Evolutionary conservation across 257 asterid genomes (phyloP).

Genomic region (Echites panduratus): DNA sequence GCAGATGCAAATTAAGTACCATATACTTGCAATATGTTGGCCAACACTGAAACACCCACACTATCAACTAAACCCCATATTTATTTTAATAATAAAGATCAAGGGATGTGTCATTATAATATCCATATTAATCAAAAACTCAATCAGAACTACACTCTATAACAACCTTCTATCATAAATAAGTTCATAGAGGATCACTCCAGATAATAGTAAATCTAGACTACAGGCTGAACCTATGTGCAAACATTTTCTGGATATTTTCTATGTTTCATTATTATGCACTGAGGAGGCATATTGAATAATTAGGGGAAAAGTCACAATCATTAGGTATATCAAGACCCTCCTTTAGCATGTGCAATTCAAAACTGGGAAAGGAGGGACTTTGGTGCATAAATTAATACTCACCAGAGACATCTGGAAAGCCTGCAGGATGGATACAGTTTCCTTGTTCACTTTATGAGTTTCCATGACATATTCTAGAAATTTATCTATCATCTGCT

Average conservation of each 20-base stretch:
- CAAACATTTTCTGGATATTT: background rate
- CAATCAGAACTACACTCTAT: no score
- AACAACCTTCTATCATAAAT: no score
- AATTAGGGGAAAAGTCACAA: background rate
- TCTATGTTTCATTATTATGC: background rate
- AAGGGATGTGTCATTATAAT: no score
- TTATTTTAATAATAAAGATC: no score
- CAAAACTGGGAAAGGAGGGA: background rate
- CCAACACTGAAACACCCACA: no score
- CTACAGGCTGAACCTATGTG: background rate
- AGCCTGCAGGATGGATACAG: constrained; percentile 56
- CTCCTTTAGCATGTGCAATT: background rate
- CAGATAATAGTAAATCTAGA: no score
- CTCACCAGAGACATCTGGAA: constrained; percentile 80
- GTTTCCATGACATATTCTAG: constrained; percentile 66
- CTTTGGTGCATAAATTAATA: constrained; percentile 17
- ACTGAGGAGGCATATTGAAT: background rate
- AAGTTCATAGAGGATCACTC: no score
- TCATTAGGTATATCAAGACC: background rate
- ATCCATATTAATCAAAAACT: no score
- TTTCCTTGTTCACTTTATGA: constrained; percentile 50
- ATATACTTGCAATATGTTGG: no score
- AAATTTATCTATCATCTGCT: constrained; percentile 32
- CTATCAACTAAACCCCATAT: no score
- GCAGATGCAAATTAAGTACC: no score